Conservation (phyloP, 164 flowering plant genomes). For the Nelumbo lutea region DNA sequence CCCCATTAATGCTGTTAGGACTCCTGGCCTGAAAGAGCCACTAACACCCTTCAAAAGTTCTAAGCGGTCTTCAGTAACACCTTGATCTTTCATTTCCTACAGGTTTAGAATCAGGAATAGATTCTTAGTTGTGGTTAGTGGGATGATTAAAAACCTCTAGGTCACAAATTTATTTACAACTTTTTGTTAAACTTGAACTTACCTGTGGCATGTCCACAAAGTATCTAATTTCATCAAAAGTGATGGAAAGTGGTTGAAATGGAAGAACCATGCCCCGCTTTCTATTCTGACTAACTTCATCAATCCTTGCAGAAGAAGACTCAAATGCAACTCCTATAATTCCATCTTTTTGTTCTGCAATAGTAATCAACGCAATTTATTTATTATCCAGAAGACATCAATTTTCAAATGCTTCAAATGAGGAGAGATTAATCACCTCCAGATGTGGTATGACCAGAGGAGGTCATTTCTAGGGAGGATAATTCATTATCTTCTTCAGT, state of each 20-base stretch:
- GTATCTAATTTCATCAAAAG: slow-evolving; percentile 56
- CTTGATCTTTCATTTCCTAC: slow-evolving; percentile 45
- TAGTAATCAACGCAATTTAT: neutral
- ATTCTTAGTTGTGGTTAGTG: neutral
- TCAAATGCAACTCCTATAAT: slow-evolving; percentile 2
- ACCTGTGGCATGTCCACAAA: slow-evolving; percentile 44
- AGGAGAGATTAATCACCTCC: slow-evolving; percentile 5
- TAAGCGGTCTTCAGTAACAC: slow-evolving; percentile 35
- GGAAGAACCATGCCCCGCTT: slow-evolving; percentile 73
- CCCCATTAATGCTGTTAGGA: neutral
- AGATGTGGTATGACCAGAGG: neutral
- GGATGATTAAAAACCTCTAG: neutral
- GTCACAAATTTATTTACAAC: neutral
- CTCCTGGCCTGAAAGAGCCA: slow-evolving; percentile 1
- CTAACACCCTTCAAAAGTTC: slow-evolving; percentile 42
- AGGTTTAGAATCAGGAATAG: neutral
- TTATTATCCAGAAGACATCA: neutral
- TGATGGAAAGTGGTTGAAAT: slow-evolving; percentile 50
- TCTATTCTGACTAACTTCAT: slow-evolving; percentile 12
- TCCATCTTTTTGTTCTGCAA: slow-evolving; percentile 8
- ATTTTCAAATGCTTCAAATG: neutral
- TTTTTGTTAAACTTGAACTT: neutral
- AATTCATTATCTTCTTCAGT: slow-evolving; percentile 15
- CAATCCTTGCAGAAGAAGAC: slow-evolving; percentile 12
- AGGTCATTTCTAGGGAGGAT: slow-evolving; percentile 13